Conservation (phyloP, 148 eudicot genomes). For the Dysphania ambrosioides region DNA sequence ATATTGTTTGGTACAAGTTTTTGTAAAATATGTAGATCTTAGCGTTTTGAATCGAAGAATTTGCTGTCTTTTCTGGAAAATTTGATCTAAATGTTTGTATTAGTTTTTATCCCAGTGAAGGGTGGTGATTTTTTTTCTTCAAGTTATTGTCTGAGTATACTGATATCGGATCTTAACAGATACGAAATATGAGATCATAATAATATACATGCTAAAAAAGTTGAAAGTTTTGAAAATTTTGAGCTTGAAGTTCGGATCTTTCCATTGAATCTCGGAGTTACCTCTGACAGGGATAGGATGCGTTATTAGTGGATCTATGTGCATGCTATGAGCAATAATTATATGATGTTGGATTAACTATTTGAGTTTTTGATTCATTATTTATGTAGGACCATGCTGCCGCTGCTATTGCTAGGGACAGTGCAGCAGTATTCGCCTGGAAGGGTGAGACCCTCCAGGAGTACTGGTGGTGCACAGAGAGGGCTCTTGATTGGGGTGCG, state of each 20-base stretch:
- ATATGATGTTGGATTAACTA: neutral
- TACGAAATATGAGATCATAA: no score
- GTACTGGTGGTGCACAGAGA: slow-evolving; percentile 99
- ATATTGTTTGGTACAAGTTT: no score
- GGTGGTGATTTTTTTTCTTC: no score
- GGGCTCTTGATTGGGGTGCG: slow-evolving; percentile 96
- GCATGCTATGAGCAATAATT: neutral
- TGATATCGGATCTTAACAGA: no score
- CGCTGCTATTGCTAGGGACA: slow-evolving; percentile 88
- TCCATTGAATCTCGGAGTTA: neutral
- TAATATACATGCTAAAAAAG: no score
- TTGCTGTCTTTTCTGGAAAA: no score
- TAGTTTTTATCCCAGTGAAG: no score
- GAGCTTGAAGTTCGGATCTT: neutral
- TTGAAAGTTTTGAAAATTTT: no score
- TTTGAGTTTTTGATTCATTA: neutral
- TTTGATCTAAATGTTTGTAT: no score
- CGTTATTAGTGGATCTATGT: neutral
- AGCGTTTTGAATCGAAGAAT: no score
- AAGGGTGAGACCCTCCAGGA: slow-evolving; percentile 97
- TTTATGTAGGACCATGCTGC: slow-evolving; percentile 88
- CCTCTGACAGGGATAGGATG: neutral
- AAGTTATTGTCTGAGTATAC: no score
- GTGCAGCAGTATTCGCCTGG: slow-evolving; percentile 96
- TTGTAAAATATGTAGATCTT: no score